Base-by-base conservation (phyloP, 495 filamentous ascomycete genomes). In the Daldinia loculata region DNA sequence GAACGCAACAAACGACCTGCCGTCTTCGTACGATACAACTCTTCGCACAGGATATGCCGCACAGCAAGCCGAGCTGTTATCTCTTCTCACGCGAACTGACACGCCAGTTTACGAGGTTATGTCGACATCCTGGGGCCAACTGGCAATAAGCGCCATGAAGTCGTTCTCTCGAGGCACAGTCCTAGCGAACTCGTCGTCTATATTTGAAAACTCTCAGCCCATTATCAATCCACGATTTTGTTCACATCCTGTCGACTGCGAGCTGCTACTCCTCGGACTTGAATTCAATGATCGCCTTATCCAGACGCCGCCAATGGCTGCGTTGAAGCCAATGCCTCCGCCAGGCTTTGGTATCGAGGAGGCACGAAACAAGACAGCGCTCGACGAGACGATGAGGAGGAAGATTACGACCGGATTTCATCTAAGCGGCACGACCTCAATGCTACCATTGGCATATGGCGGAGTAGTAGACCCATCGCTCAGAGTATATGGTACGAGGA, bases 391-490 rank as follows among this genome's bases (percentile, higher is more conserved):
- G 17, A 70, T 68, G 38, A 60, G 70, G 9, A 50, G 62, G 7
- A 77, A 72, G 38, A 78, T 80, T 36, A 72, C 38, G 6, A 57
- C 72, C 4, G 73, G 71, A 41, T 82, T 76, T 61, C 80, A 83
- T 38, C 73, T 72, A 3, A 63, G 62, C 7, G 80, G 80, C 0
- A 81, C 80, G 1, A 78, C 75, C 6, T 77, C 80, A 6, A 82
- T 83, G 78, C 70, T 81, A 67, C 76, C 79, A 12, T 62, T 74
- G 41, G 50, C 64, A 3, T 53, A 67, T 0, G 82, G 80, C 0
- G 79, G 84, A 2, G 85, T 88, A 30, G 87, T 87, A 4, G 85
- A 85, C 70, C 66, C 72, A 2, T 81, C 81, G 19, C 75, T 89
- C 5, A 82, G 81, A 68, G 86, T 90, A 6, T 82, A 89, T 56